Conservation (phyloP, 768 basidiomycete species). For the Suillus subalutaceus region DNA sequence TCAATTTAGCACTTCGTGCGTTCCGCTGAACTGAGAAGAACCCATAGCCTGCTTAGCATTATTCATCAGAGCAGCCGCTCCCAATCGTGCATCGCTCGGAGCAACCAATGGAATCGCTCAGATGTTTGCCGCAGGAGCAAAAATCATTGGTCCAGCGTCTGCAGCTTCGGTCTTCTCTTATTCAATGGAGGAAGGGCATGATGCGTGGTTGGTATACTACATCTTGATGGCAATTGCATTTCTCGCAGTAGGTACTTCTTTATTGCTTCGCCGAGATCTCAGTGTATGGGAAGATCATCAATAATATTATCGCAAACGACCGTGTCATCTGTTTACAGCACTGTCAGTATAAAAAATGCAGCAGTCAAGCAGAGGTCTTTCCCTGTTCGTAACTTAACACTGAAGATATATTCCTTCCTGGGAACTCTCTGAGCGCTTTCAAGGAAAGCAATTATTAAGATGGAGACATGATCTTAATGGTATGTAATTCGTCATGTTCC, state of each 20-base stretch:
- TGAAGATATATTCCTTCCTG: neutral
- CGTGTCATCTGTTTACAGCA: neutral
- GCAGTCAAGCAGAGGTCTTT: neutral
- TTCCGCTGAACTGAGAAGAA: neutral
- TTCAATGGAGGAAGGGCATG: no score
- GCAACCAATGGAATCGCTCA: neutral
- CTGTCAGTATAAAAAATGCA: neutral
- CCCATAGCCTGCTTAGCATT: neutral
- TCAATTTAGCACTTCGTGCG: no score
- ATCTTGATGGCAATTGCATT: no score
- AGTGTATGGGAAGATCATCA: neutral
- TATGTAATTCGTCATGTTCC: neutral
- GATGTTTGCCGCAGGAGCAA: neutral
- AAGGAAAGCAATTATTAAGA: neutral
- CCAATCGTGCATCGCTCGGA: neutral
- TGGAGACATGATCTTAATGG: neutral
- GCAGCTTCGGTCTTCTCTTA: no score
- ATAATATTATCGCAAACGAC: neutral
- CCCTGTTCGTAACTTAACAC: neutral
- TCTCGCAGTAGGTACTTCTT: neutral
- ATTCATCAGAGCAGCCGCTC: slow-evolving; percentile 10
- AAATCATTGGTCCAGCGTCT: neutral
- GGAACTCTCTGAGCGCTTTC: neutral
- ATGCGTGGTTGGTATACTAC: no score
- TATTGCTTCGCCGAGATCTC: neutral